Evolutionary conservation across 345 rosid genomes (phyloP).

Genomic region (Gossypium anomalum): DNA sequence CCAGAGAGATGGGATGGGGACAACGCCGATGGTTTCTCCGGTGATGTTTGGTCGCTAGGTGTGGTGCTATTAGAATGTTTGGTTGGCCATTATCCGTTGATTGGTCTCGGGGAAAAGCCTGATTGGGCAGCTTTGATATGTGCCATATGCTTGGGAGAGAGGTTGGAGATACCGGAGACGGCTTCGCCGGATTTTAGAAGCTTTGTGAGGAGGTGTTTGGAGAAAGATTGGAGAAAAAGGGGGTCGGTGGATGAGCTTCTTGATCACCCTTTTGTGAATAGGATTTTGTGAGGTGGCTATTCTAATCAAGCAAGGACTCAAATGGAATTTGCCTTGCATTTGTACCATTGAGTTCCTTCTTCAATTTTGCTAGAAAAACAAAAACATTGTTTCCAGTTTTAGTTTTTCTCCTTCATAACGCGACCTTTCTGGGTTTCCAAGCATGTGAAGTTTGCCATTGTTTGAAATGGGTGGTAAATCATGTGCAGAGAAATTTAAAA

Average conservation of each 20-base stretch:
- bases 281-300: neutral
- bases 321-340: neutral
- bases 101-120: conserved; percentile 43
- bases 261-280: conserved; percentile 44
- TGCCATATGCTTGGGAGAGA: conserved; percentile 49
- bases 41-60: conserved; percentile 67
- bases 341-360: conserved; percentile 3
- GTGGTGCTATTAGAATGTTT: conserved; percentile 57
- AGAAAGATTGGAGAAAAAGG: conserved; percentile 62
- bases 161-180: conserved; percentile 38
- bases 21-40: conserved; percentile 37
- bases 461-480: too few species aligned
- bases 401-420: neutral
- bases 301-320: neutral
- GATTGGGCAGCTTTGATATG: conserved; percentile 59
- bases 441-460: too few species aligned
- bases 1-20: conserved; percentile 47
- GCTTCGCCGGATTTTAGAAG: conserved; percentile 41
- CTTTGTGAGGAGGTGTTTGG: conserved; percentile 52
- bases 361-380: neutral
- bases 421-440: neutral
- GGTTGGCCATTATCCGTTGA: conserved; percentile 58
- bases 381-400: neutral
- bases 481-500: neutral
- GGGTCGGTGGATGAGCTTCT: conserved; percentile 52